Evolutionary conservation across 345 rosid genomes (phyloP).

Genomic region (Trapa incisa): DNA sequence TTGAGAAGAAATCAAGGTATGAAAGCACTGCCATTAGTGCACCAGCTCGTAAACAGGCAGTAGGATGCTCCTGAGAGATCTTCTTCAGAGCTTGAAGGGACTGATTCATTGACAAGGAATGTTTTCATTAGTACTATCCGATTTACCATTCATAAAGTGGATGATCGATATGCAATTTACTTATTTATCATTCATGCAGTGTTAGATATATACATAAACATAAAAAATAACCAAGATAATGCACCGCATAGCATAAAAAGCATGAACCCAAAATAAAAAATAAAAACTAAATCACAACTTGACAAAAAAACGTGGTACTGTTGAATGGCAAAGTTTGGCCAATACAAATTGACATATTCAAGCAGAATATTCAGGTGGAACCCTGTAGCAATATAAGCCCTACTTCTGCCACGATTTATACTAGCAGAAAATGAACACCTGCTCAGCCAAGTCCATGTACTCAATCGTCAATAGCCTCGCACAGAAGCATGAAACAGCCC

Average conservation of each 20-base stretch:
- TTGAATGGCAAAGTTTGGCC: background rate
- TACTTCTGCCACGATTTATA: background rate
- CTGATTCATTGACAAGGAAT: constrained; percentile 29
- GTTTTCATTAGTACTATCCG: background rate
- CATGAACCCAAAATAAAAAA: background rate
- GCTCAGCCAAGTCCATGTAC: constrained; percentile 99
- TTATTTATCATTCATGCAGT: background rate
- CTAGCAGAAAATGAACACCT: constrained; percentile 29
- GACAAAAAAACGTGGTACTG: background rate
- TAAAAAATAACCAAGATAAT: background rate
- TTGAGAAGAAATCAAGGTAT: constrained; percentile 94
- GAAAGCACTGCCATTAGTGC: constrained; percentile 99
- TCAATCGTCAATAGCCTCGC: constrained; percentile 93
- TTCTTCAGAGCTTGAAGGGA: constrained; percentile 96
- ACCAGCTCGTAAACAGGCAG: constrained; percentile 98
- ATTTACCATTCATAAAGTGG: background rate
- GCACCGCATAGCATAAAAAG: background rate
- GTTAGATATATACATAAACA: background rate
- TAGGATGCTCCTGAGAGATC: constrained; percentile 99
- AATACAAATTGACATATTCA: background rate
- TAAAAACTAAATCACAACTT: background rate
- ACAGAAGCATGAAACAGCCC: constrained; percentile 80
- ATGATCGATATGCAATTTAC: background rate
- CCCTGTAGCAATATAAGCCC: background rate
- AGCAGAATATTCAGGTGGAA: background rate